Conservation (phyloP, 164 flowering plant genomes). For the Echeveria elegans region DNA sequence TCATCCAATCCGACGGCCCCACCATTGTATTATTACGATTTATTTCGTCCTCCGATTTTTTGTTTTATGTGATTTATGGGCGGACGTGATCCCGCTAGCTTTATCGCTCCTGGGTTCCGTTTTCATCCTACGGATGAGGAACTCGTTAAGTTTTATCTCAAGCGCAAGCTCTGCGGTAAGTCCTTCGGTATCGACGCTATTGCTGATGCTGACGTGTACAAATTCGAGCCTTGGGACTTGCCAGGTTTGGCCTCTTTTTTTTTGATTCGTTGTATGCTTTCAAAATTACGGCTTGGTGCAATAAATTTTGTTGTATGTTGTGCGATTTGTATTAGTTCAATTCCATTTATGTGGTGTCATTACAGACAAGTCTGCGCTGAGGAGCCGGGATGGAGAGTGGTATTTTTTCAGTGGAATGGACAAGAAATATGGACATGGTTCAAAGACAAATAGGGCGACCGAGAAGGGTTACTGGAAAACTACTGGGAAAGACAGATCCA, state of each 20-base stretch:
- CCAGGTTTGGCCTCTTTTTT: constrained; percentile 12
- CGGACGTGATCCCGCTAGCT: constrained; percentile 10
- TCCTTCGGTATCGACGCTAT: constrained; percentile 15
- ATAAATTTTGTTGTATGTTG: background rate
- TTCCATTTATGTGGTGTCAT: background rate
- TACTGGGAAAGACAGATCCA: constrained; percentile 32
- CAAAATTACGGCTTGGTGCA: too few relatives aligned
- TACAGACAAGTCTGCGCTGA: constrained; percentile 25
- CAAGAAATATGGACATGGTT: constrained; percentile 35
- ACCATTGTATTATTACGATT: background rate
- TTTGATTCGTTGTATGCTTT: background rate
- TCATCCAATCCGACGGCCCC: background rate
- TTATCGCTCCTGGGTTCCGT: constrained; percentile 21
- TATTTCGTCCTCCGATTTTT: background rate
- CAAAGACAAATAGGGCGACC: constrained; percentile 35
- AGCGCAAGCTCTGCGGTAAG: constrained; percentile 17
- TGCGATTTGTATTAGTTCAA: background rate
- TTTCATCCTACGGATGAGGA: constrained; percentile 24
- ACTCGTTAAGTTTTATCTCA: constrained; percentile 19
- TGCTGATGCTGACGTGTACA: constrained; percentile 18
- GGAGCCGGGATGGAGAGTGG: constrained; percentile 37
- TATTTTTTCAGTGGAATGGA: constrained; percentile 38
- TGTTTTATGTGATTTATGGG: background rate
- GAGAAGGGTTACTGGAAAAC: constrained; percentile 42
- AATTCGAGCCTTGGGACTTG: constrained; percentile 24